Base-by-base conservation (phyloP, 768 basidiomycete genomes). In the Hygrophoropsis aurantiaca region DNA sequence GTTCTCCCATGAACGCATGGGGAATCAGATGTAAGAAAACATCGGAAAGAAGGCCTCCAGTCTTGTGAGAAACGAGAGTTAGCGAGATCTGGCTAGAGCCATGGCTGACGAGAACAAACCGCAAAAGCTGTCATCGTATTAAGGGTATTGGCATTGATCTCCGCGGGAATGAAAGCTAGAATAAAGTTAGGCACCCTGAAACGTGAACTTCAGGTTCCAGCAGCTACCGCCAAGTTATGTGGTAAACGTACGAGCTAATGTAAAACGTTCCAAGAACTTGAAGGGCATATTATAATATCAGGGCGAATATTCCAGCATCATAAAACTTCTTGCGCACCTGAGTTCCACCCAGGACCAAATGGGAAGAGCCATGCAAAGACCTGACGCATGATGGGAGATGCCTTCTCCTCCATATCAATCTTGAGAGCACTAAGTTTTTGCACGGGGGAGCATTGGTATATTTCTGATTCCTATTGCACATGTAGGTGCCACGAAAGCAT, bases 41-140 rank as follows among this genome's bases (percentile, higher is more conserved):
- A 64, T 97, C 93, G 4, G 92, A 94, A 32, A 97, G 80, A 21
- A 97, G 78, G 23, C 93, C 93, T 25, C 93, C 93, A 9, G 91
- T 94, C 80, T 90, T 56, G 40, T 49, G 36, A 26, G 40, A 42
- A 24, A 51, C 40, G 56, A 40, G 32, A 35, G 42, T 58, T 43
- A 56, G 55, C 39, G 44, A 57, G 53, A 41, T 57, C 44, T 44
- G 51, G 40, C 50, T 52, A 39, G 47, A 23, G 54, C 47, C 48
- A 21, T 43, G 23, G 47, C 40, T 53, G 35, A 35, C 35, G 44
- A 47, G 49, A 41, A 64, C 85, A 64, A 64, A 90, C 88, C 50
- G 92, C 92, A 64, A 94, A 94, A 5, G 92, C 89, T 26, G 91
- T 94, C 91, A 94, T 94, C 11, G 89, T 92, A 59, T 94, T 94